Evolutionary conservation across 768 basidiomycete genomes (phyloP), one percentile per base, ranked within the genome.

Genomic region (Leccinum truebloodii): DNA sequence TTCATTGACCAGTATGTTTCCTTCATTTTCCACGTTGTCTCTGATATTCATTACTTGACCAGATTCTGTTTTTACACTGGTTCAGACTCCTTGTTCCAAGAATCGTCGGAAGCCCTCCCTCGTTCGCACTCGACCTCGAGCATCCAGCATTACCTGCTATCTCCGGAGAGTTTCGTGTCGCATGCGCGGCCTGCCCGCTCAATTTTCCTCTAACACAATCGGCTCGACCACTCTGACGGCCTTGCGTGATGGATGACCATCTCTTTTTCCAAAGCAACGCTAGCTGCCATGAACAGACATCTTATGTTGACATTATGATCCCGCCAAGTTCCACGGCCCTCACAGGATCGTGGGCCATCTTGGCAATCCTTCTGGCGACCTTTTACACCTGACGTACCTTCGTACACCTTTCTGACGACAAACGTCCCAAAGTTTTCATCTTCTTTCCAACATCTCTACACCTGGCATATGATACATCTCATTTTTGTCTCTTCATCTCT

Each of bases 1-100:
- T 85, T 92, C 61, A 70, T 92, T 59, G 83, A 84, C 73, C 85
- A 79, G 89, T 89, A 65, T 51, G 85, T 79, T 16, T 32, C 14
- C 34, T 52, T 48, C 1, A 3, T n/a, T 28, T 10, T 46, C n/a
- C 30, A 7, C 5, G 6, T 39, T 3, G 14, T 44, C 6, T 22
- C 1, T 9, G 14, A 12, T 48, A 30, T 22, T 69, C 48, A 75
- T 6, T 55, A 18, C 46, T 6, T 22, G 63, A 46, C 13, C 57
- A 92, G 90, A 66, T 92, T 88, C 73, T 92, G 90, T 76, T 92
- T 92, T 75, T 92, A 83, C 74, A 92, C 90, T 3, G 90, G 90
- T 1, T 66, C 79, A 3, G 82, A 79, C 35, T 68, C 75, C 3
- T 34, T 73, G 55, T 61, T 72, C n/a, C 73, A 73, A 53, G 70